Evolutionary conservation across 176 grass and related monocot genomes (phyloP).

Genomic region (Thinopyrum elongatum): DNA sequence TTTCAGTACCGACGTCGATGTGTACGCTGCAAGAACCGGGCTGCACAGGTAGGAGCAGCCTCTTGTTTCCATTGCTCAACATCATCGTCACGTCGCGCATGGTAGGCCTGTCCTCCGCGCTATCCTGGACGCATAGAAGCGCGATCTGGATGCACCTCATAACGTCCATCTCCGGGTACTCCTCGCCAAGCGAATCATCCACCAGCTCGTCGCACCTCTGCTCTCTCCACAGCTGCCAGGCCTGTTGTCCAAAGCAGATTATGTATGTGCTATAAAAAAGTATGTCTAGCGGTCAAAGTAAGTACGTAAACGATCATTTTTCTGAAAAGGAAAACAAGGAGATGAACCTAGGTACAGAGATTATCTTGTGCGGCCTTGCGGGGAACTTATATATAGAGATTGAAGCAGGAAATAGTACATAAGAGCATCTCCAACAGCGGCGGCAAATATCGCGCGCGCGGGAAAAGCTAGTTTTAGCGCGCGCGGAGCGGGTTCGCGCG

Average conservation of each 20-base stretch:
- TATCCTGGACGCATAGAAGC: neutral
- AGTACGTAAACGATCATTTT: neutral
- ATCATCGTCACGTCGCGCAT: neutral
- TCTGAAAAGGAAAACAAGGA: neutral
- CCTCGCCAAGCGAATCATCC: neutral
- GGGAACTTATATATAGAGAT: neutral
- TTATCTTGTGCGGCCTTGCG: neutral
- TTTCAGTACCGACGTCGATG: neutral
- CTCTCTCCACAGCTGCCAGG: constrained; percentile 15
- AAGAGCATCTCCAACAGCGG: no score
- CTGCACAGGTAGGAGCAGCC: neutral
- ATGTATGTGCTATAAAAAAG: neutral
- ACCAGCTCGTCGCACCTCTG: neutral
- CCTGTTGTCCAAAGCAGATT: neutral
- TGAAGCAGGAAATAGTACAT: neutral
- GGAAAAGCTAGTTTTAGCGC: no score
- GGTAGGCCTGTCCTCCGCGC: neutral
- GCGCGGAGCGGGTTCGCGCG: no score
- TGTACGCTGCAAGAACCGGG: neutral
- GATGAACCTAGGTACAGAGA: neutral
- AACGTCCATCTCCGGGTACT: constrained; percentile 20
- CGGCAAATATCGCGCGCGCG: no score
- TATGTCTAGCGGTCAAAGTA: neutral
- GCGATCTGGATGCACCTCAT: constrained; percentile 8
- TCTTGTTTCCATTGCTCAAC: neutral